Evolutionary conservation across 306 rosid genomes (phyloP).

Genomic region (Luffa acutangula): DNA sequence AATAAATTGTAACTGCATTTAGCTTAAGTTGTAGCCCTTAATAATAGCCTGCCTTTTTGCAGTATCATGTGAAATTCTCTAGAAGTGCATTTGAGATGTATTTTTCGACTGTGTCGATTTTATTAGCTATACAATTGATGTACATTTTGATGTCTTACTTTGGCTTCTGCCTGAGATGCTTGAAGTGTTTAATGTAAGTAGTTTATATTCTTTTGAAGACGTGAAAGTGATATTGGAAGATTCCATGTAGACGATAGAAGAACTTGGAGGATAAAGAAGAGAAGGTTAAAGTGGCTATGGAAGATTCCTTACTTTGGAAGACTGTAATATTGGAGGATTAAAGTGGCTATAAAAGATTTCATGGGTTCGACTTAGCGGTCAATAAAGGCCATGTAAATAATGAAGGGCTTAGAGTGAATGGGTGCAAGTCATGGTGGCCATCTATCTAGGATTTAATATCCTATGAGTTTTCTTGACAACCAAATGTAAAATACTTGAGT

Average conservation of each 20-base stretch:
- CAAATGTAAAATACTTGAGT: too few species aligned
- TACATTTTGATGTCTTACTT: background rate
- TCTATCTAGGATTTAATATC: too few species aligned
- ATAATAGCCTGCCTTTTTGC: background rate
- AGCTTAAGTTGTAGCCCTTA: background rate
- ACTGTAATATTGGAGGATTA: background rate
- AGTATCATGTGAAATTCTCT: background rate
- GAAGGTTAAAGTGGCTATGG: background rate
- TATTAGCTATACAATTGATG: background rate
- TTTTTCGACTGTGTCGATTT: background rate
- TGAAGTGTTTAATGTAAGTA: background rate
- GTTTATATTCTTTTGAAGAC: background rate
- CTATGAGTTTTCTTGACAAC: too few species aligned
- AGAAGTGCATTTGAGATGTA: background rate
- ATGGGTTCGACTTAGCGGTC: too few species aligned
- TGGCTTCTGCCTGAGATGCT: background rate
- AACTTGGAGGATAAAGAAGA: background rate
- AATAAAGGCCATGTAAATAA: too few species aligned
- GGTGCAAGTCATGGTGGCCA: too few species aligned
- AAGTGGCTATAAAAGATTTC: too few species aligned
- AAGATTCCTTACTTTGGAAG: background rate
- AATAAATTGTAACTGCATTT: background rate
- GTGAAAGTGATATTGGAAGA: background rate
- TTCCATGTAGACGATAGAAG: background rate
- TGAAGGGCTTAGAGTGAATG: too few species aligned